Conservation (phyloP, 2,329 filamentous ascomycete species). For the Verticillium dahliae region DNA sequence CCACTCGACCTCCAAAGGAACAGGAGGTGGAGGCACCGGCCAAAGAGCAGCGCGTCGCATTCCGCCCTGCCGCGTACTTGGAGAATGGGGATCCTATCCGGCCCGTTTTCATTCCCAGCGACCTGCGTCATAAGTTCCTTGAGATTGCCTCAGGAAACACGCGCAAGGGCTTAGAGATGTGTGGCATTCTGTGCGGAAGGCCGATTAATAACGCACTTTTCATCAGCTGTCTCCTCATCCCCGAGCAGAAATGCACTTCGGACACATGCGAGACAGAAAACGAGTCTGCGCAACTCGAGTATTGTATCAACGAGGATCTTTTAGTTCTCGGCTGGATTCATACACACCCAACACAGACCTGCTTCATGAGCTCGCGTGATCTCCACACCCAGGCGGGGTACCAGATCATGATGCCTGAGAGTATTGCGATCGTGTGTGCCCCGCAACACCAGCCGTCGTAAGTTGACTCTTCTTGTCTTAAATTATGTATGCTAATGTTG, state of each 20-base stretch:
- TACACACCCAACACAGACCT: slow-evolving; percentile 92
- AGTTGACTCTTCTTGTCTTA: slow-evolving; percentile 23
- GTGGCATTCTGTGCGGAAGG: slow-evolving; percentile 87
- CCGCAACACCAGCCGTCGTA: slow-evolving; percentile 72
- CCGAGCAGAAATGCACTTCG: slow-evolving; percentile 80
- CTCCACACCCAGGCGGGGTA: slow-evolving; percentile 91
- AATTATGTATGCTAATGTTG: background rate
- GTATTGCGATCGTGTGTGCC: slow-evolving; percentile 93
- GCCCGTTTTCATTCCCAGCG: slow-evolving; percentile 76
- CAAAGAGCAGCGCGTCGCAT: slow-evolving; percentile 61
- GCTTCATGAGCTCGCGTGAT: slow-evolving; percentile 94
- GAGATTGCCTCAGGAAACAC: slow-evolving; percentile 72
- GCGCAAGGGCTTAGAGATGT: slow-evolving; percentile 77
- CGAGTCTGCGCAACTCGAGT: slow-evolving; percentile 78
- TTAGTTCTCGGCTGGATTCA: slow-evolving; percentile 96
- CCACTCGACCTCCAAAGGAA: slow-evolving; percentile 31
- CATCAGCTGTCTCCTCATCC: slow-evolving; percentile 80
- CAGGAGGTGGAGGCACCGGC: slow-evolving; percentile 13
- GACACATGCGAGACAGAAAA: slow-evolving; percentile 96
- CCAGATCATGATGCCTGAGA: slow-evolving; percentile 94
- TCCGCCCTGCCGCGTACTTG: slow-evolving; percentile 78
- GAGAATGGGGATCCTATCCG: slow-evolving; percentile 85
- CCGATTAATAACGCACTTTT: slow-evolving; percentile 91
- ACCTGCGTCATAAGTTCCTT: slow-evolving; percentile 70
- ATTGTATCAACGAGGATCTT: slow-evolving; percentile 76